Evolutionary conservation across 164 flowering plant species (phyloP).

Genomic region (Piper betle): DNA sequence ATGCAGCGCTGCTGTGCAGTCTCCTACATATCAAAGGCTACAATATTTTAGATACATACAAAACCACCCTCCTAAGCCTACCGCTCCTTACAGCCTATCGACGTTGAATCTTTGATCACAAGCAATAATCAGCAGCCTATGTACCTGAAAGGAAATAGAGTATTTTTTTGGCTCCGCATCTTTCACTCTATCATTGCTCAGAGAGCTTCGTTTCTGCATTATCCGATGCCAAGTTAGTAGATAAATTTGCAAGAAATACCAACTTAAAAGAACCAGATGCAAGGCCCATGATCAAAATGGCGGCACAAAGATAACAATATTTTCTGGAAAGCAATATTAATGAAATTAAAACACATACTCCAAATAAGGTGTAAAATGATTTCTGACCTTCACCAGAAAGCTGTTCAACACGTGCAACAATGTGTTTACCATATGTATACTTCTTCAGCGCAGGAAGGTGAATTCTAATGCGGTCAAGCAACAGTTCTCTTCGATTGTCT

Average conservation of each 20-base stretch:
- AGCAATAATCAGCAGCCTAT: neutral
- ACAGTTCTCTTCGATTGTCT: slow-evolving; percentile 40
- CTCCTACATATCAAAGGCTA: neutral
- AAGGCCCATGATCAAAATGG: too few relatives aligned
- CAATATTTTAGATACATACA: neutral
- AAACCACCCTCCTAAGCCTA: neutral
- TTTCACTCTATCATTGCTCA: neutral
- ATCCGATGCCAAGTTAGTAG: too few relatives aligned
- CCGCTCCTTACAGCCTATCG: neutral
- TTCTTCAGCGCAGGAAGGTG: slow-evolving; percentile 71
- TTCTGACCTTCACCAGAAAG: slow-evolving; percentile 46
- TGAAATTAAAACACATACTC: too few relatives aligned
- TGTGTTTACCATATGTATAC: slow-evolving; percentile 87
- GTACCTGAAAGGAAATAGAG: neutral
- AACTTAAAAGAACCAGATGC: too few relatives aligned
- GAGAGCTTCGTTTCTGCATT: too few relatives aligned
- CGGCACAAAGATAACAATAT: too few relatives aligned
- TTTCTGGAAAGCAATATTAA: too few relatives aligned
- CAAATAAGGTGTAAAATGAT: too few relatives aligned
- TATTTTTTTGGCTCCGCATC: neutral
- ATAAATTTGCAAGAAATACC: too few relatives aligned
- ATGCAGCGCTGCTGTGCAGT: neutral
- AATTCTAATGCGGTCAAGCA: slow-evolving; percentile 40
- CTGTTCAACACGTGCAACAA: slow-evolving; percentile 76
- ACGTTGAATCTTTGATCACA: neutral